Conservation (phyloP, 2,329 filamentous ascomycete genomes). For the Trichoderma sp. region DNA sequence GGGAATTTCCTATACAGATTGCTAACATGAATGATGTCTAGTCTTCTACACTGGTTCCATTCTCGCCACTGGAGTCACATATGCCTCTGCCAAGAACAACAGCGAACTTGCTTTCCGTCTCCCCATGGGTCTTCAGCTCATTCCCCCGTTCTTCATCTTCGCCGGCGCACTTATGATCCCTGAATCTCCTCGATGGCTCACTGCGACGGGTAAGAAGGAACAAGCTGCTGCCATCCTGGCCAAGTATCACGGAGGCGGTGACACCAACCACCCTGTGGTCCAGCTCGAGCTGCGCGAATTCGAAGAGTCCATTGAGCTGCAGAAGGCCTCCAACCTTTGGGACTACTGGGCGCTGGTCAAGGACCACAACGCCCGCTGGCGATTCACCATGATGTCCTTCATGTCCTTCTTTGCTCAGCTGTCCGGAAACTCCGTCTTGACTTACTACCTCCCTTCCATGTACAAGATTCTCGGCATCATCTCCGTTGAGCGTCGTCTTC, state of each 20-base stretch:
- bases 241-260: constrained; percentile 37
- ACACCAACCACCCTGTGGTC: constrained; percentile 39
- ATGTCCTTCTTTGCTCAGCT: constrained; percentile 58
- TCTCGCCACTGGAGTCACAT: constrained; percentile 55
- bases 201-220: constrained; percentile 40
- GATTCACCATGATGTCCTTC: constrained; percentile 52
- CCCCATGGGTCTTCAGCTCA: constrained; percentile 41
- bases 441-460: constrained; percentile 58
- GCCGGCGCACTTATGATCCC: constrained; percentile 40
- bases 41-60: constrained; percentile 51
- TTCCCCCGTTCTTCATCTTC: constrained; percentile 41
- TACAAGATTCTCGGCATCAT: constrained; percentile 55
- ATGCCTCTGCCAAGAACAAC: constrained; percentile 47
- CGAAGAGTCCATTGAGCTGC: constrained; percentile 40
- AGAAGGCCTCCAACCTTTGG: constrained; percentile 47
- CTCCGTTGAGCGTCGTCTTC: constrained; percentile 50
- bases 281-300: constrained; percentile 45
- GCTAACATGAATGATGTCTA: neutral
- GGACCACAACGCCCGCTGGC: constrained; percentile 48
- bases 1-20: neutral
- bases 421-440: constrained; percentile 50
- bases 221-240: constrained; percentile 39
- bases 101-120: constrained; percentile 40
- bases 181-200: constrained; percentile 46
- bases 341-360: constrained; percentile 56